Percentiles rank a stretch among this genome's conserved stretches.
phyloP scores from a whole-genome alignment of 139 green algal species.

The Dunaliella primolecta region DNA sequence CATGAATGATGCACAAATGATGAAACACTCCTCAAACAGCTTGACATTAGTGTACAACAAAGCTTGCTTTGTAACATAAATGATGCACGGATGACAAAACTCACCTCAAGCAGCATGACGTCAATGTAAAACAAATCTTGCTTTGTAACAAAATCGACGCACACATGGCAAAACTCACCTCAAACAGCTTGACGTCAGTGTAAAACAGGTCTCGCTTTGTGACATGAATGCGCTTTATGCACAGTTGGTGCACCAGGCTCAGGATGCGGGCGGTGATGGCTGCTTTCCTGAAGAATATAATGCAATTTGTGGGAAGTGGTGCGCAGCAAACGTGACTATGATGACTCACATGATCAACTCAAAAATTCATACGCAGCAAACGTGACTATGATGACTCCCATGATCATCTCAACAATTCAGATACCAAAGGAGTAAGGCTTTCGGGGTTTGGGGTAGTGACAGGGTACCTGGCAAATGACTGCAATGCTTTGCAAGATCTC shows the following conservation, averaged over 20 bases:
- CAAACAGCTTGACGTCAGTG: slow-evolving; percentile 97
- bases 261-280: slow-evolving; percentile 89
- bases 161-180: too few species aligned
- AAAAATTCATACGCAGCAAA: too few species aligned
- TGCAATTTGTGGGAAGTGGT: neutral
- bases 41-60: slow-evolving; percentile 99
- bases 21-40: slow-evolving; percentile 93
- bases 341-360: neutral
- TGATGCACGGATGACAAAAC: too few species aligned
- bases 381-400: neutral
- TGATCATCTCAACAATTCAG: too few species aligned
- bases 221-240: slow-evolving; percentile 76
- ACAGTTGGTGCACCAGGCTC: slow-evolving; percentile 82
- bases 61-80: slow-evolving; percentile 89
- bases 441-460: too few species aligned
- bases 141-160: too few species aligned
- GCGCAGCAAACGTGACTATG: neutral
- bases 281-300: slow-evolving; percentile 42
- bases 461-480: too few species aligned
- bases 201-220: slow-evolving; percentile 97
- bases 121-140: too few species aligned
- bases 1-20: slow-evolving; percentile 77
- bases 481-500: too few species aligned
- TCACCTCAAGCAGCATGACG: too few species aligned
- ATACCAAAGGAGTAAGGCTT: too few species aligned